phyloP scores from a whole-genome alignment of 805 yeast genomes.

The Metschnikowia vanudenii region DNA sequence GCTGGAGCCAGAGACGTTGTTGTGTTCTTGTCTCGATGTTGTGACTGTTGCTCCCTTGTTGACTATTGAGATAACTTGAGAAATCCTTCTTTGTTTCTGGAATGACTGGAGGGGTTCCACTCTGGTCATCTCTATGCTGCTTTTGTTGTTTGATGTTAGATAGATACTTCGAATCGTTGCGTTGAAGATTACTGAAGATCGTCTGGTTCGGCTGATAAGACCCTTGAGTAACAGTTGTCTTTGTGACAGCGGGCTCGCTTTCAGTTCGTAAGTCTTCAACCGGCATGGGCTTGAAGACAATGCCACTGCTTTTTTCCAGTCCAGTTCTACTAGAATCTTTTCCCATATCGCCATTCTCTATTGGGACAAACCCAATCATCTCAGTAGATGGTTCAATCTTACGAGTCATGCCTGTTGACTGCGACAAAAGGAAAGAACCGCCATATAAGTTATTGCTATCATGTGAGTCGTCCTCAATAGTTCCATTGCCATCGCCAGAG shows the following conservation, averaged over 20 bases:
- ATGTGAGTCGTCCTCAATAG: neutral
- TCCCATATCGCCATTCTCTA: conserved; percentile 7
- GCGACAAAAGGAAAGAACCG: conserved; percentile 42
- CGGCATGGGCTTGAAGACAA: conserved; percentile 33
- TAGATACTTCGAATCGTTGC: conserved; percentile 38
- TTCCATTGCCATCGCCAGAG: neutral
- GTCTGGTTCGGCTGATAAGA: conserved; percentile 45
- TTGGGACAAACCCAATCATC: neutral
- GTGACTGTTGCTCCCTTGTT: conserved; percentile 6
- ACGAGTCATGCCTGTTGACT: conserved; percentile 41
- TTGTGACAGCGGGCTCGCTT: conserved; percentile 34
- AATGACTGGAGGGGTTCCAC: neutral
- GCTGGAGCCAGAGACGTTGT: conserved; percentile 78
- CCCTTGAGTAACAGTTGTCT: conserved; percentile 30
- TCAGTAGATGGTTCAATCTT: conserved; percentile 25
- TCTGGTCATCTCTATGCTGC: conserved; percentile 2
- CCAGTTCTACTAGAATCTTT: conserved; percentile 4
- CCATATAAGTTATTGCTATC: conserved; percentile 33
- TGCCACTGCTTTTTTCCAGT: conserved; percentile 23
- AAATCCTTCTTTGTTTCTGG: conserved; percentile 23
- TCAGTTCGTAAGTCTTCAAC: conserved; percentile 6
- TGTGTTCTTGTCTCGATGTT: conserved; percentile 68
- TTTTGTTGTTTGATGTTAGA: conserved; percentile 24
- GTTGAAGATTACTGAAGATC: conserved; percentile 40
- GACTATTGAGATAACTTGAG: conserved; percentile 33